Evolutionary conservation across 2,329 filamentous ascomycete genomes (phyloP).

Genomic region (Penicillium fuscoglaucum): DNA sequence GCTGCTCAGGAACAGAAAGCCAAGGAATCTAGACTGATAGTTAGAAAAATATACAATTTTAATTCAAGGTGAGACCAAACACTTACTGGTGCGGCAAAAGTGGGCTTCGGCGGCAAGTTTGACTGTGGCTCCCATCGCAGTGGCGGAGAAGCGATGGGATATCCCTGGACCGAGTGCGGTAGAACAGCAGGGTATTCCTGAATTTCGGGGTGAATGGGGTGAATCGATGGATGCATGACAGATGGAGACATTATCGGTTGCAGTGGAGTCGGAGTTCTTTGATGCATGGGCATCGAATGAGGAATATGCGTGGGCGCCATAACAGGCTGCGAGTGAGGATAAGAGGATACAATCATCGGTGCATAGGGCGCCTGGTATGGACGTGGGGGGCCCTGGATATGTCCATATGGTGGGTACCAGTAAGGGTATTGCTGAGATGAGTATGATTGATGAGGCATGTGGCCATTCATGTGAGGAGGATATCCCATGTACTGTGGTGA

Average conservation of each 20-base stretch:
- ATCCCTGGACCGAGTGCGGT: slow-evolving; percentile 26
- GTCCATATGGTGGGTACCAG: slow-evolving; percentile 48
- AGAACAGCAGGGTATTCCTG: slow-evolving; percentile 30
- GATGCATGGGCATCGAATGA: slow-evolving; percentile 38
- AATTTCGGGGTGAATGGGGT: slow-evolving; percentile 32
- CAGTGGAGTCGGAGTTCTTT: slow-evolving; percentile 40
- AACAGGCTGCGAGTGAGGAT: slow-evolving; percentile 43
- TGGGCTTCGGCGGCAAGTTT: slow-evolving; percentile 27
- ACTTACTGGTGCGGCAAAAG: slow-evolving; percentile 53
- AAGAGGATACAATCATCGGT: slow-evolving; percentile 47
- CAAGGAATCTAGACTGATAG: slow-evolving; percentile 53
- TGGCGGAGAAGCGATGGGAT: slow-evolving; percentile 39
- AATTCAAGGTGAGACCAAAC: background rate
- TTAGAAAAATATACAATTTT: slow-evolving; percentile 13
- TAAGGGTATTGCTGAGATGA: slow-evolving; percentile 48
- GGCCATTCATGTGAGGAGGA: slow-evolving; percentile 60
- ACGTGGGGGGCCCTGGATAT: slow-evolving; percentile 44
- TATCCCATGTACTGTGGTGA: slow-evolving; percentile 61
- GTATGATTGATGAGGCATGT: slow-evolving; percentile 47
- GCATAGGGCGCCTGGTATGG: slow-evolving; percentile 42
- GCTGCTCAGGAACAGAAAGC: slow-evolving; percentile 56
- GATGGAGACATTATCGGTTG: slow-evolving; percentile 40
- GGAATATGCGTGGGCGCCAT: slow-evolving; percentile 42
- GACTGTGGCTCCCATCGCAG: slow-evolving; percentile 28
- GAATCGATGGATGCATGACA: slow-evolving; percentile 28